These are phyloP conservation scores for Penicillium sp. DNA, from an alignment of 2,329 filamentous ascomycete species.

Conservation along the genomic window DNA sequence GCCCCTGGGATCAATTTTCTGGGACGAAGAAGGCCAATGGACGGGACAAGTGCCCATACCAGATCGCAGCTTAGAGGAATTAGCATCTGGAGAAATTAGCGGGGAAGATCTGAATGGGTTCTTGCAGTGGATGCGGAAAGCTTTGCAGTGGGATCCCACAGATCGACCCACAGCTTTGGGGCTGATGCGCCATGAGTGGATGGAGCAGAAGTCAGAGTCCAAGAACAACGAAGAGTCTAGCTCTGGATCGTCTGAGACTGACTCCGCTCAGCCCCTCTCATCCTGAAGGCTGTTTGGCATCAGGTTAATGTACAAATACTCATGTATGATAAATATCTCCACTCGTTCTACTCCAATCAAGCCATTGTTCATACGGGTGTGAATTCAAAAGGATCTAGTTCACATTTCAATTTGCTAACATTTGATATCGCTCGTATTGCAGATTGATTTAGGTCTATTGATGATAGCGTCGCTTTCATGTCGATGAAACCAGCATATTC, in stretches of 20 bases:
- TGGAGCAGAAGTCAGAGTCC: conserved; percentile 12
- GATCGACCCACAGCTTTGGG: conserved; percentile 35
- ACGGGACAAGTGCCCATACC: conserved; percentile 20
- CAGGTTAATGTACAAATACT: neutral
- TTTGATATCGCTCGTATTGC: too few species aligned
- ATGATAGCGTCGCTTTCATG: too few species aligned
- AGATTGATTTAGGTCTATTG: too few species aligned
- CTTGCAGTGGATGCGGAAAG: conserved; percentile 29
- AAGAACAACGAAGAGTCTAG: neutral
- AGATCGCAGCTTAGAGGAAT: conserved; percentile 12
- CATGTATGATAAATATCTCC: neutral
- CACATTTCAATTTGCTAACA: too few species aligned
- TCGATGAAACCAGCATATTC: too few species aligned
- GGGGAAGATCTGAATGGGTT: conserved; percentile 29
- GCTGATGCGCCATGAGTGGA: conserved; percentile 43
- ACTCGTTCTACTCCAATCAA: neutral
- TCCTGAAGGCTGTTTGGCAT: neutral
- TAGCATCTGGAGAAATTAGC: conserved; percentile 11
- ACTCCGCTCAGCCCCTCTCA: neutral
- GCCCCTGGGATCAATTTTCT: conserved; percentile 22
- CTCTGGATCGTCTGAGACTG: neutral
- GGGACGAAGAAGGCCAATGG: conserved; percentile 26
- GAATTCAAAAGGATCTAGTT: too few species aligned
- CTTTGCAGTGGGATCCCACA: conserved; percentile 30
- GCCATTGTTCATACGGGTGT: neutral